Evolutionary conservation across 2,329 filamentous ascomycete genomes (phyloP), one percentile per base, ranked within the genome.

Genomic region (Colletotrichum acutatum): DNA sequence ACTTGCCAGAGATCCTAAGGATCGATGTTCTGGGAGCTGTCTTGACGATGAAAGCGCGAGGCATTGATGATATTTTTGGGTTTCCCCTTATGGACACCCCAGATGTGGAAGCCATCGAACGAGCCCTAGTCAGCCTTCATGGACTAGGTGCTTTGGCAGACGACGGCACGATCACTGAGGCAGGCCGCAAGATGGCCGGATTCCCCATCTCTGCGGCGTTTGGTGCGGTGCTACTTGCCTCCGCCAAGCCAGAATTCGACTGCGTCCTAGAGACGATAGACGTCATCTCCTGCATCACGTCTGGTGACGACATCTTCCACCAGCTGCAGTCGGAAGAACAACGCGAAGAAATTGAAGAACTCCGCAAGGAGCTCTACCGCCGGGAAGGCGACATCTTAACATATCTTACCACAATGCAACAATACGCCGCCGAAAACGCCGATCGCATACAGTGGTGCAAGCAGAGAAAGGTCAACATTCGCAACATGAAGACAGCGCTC

Each of bases 11-110:
- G 80, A 98, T 99, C 12, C 84, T 98, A 12, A 90, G 97, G 24
- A 97, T 94, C 78, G 96, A 99, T 80, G 89, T 98, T 6, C 90
- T 95, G 24, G 93, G 95, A 42, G 94, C 96, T 0, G 88, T 98
- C 1, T 85, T 99, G 11, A 97, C 94, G 0, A 97, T 99, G 93
- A 98, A 98, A 81, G 95, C 96, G 0, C 90, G 95, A 66, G 95
- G 95, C 0, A 92, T 98, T 14, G 88, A 94, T 30, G 93, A 98
- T 78, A 90, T 98, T 2, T 85, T 95, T 24, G 86, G 88, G 0
- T 99, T 99, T 74, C 95, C 96, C 0, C 90, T 98, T 60, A 91
- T 98, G 80, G 95, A 97, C 68, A 88, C 90, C 0, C 97, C 97
- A 0, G 91, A 94, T 9, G 84, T 91, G 3, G 93, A 97, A 75